A percentile compares a stretch with the other conserved stretches of the same genome.
phyloP scores from a whole-genome alignment of 768 basidiomycete genomes.

The Phanerochaete carnosa region DNA sequence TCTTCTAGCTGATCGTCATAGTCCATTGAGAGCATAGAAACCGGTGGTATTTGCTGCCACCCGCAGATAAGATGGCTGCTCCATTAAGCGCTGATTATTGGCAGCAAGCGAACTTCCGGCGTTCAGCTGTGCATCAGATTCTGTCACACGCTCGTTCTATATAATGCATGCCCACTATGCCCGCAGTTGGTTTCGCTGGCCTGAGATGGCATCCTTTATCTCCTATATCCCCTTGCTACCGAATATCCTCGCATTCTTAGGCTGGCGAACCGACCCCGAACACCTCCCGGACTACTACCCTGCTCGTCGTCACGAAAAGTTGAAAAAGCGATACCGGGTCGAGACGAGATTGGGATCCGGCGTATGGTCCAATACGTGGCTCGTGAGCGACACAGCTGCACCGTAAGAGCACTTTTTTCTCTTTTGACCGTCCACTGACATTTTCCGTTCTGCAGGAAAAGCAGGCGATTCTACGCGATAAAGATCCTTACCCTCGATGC shows the following conservation, averaged over 20 bases:
- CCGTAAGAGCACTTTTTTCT: background rate
- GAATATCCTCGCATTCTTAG: background rate
- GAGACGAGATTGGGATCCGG: constrained; percentile 11
- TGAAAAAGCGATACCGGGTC: constrained; percentile 2
- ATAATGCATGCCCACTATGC: too few relatives aligned
- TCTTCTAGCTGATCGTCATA: too few relatives aligned
- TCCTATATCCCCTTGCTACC: background rate
- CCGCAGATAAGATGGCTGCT: too few relatives aligned
- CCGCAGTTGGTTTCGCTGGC: too few relatives aligned
- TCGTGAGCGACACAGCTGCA: constrained; percentile 6
- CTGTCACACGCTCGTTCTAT: too few relatives aligned
- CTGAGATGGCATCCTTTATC: too few relatives aligned
- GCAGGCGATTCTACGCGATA: constrained; percentile 11
- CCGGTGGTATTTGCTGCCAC: too few relatives aligned
- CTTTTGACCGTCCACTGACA: background rate
- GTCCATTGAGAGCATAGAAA: too few relatives aligned
- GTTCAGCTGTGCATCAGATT: too few relatives aligned
- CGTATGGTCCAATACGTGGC: constrained; percentile 8
- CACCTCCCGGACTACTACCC: background rate
- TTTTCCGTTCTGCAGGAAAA: background rate
- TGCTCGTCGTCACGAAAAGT: background rate
- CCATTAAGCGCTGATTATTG: too few relatives aligned
- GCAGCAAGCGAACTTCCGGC: too few relatives aligned
- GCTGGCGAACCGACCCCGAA: background rate
- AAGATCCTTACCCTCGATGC: constrained; percentile 22